These are phyloP conservation scores for Arthromyces matolae DNA, from an alignment of 768 basidiomycete genomes.

Conservation along the genomic window DNA sequence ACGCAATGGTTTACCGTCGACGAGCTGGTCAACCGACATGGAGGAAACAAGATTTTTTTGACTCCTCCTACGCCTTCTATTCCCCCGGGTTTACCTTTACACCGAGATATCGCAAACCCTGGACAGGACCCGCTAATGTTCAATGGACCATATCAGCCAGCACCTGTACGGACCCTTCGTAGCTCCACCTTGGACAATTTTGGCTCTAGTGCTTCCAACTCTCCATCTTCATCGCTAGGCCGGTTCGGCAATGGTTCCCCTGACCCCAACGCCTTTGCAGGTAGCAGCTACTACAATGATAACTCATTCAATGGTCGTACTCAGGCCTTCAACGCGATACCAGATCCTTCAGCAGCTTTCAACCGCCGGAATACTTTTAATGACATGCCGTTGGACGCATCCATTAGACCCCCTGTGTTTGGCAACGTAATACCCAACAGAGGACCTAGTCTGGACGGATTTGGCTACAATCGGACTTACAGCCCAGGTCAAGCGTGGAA, in stretches of 20 bases:
- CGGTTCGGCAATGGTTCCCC: conserved; percentile 67
- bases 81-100: conserved; percentile 50
- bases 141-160: conserved; percentile 62
- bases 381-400: conserved; percentile 38
- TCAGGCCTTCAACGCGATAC: conserved; percentile 18
- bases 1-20: conserved; percentile 63
- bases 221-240: conserved; percentile 69
- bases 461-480: conserved; percentile 33
- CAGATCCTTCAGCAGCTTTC: conserved; percentile 27
- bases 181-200: conserved; percentile 66
- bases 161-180: conserved; percentile 57
- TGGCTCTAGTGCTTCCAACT: conserved; percentile 59
- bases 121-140: conserved; percentile 39
- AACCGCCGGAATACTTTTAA: conserved; percentile 36
- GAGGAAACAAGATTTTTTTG: conserved; percentile 61
- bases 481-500: conserved; percentile 26
- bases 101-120: conserved; percentile 44
- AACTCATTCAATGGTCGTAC: conserved; percentile 33
- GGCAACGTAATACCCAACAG: conserved; percentile 29
- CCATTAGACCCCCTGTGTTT: conserved; percentile 28
- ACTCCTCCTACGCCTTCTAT: conserved; percentile 39
- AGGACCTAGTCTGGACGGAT: conserved; percentile 34
- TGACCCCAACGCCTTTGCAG: conserved; percentile 56
- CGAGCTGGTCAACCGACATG: conserved; percentile 49
- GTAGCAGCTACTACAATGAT: conserved; percentile 39